Conservation (phyloP, 1,139 yeast genomes). For the Scheffersomyces titani region DNA sequence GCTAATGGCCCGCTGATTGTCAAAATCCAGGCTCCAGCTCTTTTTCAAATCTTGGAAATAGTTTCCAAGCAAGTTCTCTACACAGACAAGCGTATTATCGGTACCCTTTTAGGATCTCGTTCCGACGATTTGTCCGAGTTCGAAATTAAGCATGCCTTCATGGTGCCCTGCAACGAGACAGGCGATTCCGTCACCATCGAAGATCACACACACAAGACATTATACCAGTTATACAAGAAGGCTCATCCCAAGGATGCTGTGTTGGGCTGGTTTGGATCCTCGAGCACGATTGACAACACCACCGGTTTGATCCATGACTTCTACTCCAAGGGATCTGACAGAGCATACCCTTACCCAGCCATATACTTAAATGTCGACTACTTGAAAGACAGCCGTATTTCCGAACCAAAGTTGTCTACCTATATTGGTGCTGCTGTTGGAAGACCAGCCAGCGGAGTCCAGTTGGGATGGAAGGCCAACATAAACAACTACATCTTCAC, state of each 20-base stretch:
- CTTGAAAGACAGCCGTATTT: constrained; percentile 33
- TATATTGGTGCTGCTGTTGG: constrained; percentile 82
- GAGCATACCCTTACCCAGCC: constrained; percentile 77
- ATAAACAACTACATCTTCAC: constrained; percentile 62
- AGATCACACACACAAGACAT: constrained; percentile 69
- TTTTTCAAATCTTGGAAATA: constrained; percentile 64
- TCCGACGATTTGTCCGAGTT: constrained; percentile 84
- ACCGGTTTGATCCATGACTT: constrained; percentile 87
- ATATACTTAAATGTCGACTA: constrained; percentile 66
- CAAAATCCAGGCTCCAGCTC: constrained; percentile 66
- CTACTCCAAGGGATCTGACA: constrained; percentile 68
- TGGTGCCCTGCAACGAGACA: constrained; percentile 82
- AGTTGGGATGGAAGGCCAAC: constrained; percentile 48
- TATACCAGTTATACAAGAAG: constrained; percentile 73
- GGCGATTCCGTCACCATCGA: constrained; percentile 75
- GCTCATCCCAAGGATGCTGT: constrained; percentile 80
- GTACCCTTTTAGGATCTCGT: constrained; percentile 79
- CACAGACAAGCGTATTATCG: constrained; percentile 65
- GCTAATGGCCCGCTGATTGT: constrained; percentile 51
- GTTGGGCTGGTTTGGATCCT: constrained; percentile 87
- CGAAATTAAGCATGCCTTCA: constrained; percentile 74
- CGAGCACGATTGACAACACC: constrained; percentile 62
- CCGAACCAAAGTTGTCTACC: constrained; percentile 54
- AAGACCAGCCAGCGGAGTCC: constrained; percentile 40
- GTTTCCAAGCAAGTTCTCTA: constrained; percentile 46